Evolutionary conservation across 2,329 filamentous ascomycete species (phyloP).

Genomic region (Colletotrichum tamarilloi): DNA sequence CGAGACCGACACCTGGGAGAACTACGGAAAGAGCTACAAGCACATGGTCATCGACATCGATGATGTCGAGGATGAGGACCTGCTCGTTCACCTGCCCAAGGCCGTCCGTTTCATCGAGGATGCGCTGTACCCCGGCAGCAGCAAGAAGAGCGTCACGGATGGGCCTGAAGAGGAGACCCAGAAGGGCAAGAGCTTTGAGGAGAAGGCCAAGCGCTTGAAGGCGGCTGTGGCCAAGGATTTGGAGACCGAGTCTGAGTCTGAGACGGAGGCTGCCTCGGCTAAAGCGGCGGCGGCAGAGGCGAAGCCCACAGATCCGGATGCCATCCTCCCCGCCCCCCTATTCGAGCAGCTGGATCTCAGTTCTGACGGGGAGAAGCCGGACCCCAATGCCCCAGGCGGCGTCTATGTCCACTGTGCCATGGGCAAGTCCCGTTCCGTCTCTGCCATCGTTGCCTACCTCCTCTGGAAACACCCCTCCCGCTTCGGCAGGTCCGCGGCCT

Average conservation of each 20-base stretch:
- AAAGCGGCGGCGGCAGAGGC: too few species aligned
- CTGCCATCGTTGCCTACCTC: constrained; percentile 85
- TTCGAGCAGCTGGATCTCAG: constrained; percentile 23
- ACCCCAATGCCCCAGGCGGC: constrained; percentile 45
- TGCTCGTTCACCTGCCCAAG: constrained; percentile 82
- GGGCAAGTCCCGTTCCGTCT: constrained; percentile 93
- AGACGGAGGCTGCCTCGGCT: neutral
- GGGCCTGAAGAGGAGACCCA: neutral
- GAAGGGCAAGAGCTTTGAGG: constrained; percentile 6
- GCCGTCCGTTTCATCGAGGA: constrained; percentile 87
- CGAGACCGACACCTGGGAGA: constrained; percentile 62
- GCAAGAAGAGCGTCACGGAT: neutral
- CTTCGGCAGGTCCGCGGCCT: constrained; percentile 57
- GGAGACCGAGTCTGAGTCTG: neutral
- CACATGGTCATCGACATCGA: constrained; percentile 88
- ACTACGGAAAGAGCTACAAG: constrained; percentile 68
- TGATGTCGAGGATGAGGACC: constrained; percentile 89
- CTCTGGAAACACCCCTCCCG: constrained; percentile 73
- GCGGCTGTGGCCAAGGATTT: constrained; percentile 17
- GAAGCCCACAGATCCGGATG: constrained; percentile 15
- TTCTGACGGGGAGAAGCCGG: constrained; percentile 29
- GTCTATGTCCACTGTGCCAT: constrained; percentile 83
- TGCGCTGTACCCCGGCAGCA: constrained; percentile 61
- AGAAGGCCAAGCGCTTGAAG: constrained; percentile 20
- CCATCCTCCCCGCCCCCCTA: constrained; percentile 21